Evolutionary conservation across 108 stramenopile species (phyloP).

Genomic region (Cyclotella baltica): DNA sequence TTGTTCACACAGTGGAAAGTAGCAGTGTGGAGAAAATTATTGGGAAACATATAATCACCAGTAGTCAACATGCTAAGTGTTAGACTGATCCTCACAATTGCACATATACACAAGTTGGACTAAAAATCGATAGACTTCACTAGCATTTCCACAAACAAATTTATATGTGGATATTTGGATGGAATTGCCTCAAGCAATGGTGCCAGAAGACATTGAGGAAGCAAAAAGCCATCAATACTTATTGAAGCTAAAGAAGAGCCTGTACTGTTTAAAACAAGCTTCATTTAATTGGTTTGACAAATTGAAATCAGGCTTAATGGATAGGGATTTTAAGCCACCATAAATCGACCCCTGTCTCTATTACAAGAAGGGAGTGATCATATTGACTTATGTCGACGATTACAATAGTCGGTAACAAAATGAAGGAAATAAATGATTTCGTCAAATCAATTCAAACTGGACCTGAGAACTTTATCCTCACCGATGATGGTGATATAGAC

Average conservation of each 20-base stretch:
- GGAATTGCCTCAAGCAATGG: not conserved
- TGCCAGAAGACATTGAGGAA: not conserved
- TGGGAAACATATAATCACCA: too few species aligned
- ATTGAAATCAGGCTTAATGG: not conserved
- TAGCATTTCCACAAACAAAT: too few species aligned
- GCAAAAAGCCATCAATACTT: not conserved
- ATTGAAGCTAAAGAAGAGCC: not conserved
- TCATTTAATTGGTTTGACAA: not conserved
- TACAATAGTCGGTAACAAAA: conserved; percentile 42
- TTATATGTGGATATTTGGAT: not conserved
- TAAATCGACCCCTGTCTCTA: too few species aligned
- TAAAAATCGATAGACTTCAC: not conserved
- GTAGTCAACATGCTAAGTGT: not conserved
- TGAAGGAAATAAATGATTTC: conserved; percentile 27
- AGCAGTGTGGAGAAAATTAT: too few species aligned
- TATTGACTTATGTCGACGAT: too few species aligned
- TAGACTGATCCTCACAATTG: too few species aligned
- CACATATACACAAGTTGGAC: not conserved
- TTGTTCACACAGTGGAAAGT: too few species aligned
- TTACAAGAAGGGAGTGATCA: conserved; percentile 5
- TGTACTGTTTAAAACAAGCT: too few species aligned
- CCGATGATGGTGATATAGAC: too few species aligned
- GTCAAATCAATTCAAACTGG: conserved; percentile 33
- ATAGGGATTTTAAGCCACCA: not conserved
- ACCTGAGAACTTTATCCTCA: conserved; percentile 24